Percentiles rank a stretch among this genome's conserved stretches.
phyloP scores from a whole-genome alignment of 345 rosid species.

The Barbarea vulgaris region DNA sequence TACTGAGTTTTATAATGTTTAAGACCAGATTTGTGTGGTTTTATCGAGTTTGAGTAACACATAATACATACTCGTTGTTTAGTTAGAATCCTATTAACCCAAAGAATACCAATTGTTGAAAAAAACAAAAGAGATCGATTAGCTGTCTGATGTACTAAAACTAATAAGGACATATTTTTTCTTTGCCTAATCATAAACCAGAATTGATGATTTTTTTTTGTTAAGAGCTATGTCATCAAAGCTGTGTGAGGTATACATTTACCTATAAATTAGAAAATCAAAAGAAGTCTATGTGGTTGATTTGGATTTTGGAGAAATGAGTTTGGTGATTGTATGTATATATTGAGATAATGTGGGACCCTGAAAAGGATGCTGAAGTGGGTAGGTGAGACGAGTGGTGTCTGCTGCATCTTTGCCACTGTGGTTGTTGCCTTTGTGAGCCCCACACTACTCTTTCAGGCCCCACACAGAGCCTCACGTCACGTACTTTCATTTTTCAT shows the following conservation, averaged over 20 bases:
- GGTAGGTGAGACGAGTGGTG: conserved; percentile 44
- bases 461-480: not conserved
- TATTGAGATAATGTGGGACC: conserved; percentile 32
- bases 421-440: conserved; percentile 34
- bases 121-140: not conserved
- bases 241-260: too few species aligned
- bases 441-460: not conserved
- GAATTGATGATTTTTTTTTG: too few species aligned
- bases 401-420: conserved; percentile 31
- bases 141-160: too few species aligned
- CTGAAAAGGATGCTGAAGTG: not conserved
- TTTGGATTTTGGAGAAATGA: conserved; percentile 27
- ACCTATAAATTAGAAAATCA: too few species aligned
- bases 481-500: not conserved
- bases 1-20: not conserved
- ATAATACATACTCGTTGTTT: not conserved
- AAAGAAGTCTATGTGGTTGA: conserved; percentile 25
- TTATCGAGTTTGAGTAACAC: not conserved
- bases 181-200: too few species aligned
- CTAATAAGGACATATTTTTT: not conserved
- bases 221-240: too few species aligned
- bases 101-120: not conserved
- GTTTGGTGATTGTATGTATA: conserved; percentile 22
- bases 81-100: not conserved
- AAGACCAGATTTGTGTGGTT: not conserved